These are phyloP conservation scores for Diplodia seriata DNA, from an alignment of 2,329 filamentous ascomycete genomes.

Conservation along the genomic window DNA sequence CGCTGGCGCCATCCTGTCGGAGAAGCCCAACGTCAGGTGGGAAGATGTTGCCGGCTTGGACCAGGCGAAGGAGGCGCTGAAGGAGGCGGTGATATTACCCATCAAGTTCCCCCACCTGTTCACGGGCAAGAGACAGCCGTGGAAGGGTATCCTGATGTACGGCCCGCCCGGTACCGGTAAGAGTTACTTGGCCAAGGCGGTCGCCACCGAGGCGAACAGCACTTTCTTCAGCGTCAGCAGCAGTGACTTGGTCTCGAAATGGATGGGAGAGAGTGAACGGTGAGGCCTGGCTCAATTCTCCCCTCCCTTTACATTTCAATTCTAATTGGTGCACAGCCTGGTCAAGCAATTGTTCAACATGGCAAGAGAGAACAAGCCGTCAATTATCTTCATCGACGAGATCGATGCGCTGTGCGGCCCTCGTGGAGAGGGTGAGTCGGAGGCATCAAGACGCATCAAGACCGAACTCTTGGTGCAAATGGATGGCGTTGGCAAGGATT, in stretches of 20 bases:
- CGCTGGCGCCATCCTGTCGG: conserved; percentile 88
- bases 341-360: conserved; percentile 98
- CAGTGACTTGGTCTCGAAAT: conserved; percentile 97
- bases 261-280: conserved; percentile 99
- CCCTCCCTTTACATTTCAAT: conserved; percentile 31
- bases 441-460: conserved; percentile 96
- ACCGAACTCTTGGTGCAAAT: conserved; percentile 98
- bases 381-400: conserved; percentile 98
- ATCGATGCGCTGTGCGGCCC: conserved; percentile 96
- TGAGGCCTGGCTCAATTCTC: conserved; percentile 52
- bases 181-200: conserved; percentile 95
- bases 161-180: conserved; percentile 97
- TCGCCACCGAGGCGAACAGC: conserved; percentile 97
- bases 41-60: conserved; percentile 97
- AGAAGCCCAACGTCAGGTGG: conserved; percentile 96
- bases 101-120: conserved; percentile 99
- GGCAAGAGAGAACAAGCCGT: conserved; percentile 96
- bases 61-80: conserved; percentile 91
- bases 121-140: conserved; percentile 93
- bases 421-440: conserved; percentile 91
- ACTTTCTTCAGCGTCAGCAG: conserved; percentile 99
- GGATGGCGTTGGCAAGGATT: conserved; percentile 98
- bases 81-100: conserved; percentile 95
- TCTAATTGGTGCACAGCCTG: conserved; percentile 62
- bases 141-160: conserved; percentile 97